Conservation (phyloP, 1,139 yeast species). For the Blastobotrys aristatus region DNA sequence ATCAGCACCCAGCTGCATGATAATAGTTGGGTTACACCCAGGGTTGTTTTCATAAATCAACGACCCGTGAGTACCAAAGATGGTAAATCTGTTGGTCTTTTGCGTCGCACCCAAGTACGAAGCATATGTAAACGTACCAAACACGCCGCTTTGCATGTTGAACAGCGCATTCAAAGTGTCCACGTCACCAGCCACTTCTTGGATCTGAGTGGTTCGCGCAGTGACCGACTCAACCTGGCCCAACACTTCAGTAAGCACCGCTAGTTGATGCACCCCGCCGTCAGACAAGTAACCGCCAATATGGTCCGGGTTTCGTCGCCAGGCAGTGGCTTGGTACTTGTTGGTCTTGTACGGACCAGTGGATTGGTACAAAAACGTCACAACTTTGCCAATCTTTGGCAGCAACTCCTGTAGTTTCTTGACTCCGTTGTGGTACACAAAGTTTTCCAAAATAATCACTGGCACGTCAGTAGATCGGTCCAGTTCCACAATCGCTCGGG, state of each 20-base stretch:
- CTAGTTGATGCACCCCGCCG: slow-evolving; percentile 94
- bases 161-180: slow-evolving; percentile 72
- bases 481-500: slow-evolving; percentile 66
- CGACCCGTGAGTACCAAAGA: slow-evolving; percentile 77
- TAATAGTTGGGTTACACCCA: slow-evolving; percentile 45
- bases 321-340: slow-evolving; percentile 55
- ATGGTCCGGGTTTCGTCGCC: slow-evolving; percentile 89
- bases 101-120: slow-evolving; percentile 85
- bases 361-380: slow-evolving; percentile 70
- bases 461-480: slow-evolving; percentile 58
- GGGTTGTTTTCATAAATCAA: slow-evolving; percentile 60
- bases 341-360: slow-evolving; percentile 71
- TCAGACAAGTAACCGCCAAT: slow-evolving; percentile 88
- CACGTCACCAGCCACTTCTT: slow-evolving; percentile 70
- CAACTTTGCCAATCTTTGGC: slow-evolving; percentile 67
- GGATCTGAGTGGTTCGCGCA: slow-evolving; percentile 70
- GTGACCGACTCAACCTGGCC: slow-evolving; percentile 67
- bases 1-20: slow-evolving; percentile 43
- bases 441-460: slow-evolving; percentile 75
- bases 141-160: slow-evolving; percentile 55
- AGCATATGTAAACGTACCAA: slow-evolving; percentile 88
- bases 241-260: slow-evolving; percentile 73
- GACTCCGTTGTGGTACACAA: slow-evolving; percentile 64
- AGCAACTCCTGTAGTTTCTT: slow-evolving; percentile 49
- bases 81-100: slow-evolving; percentile 58